Evolutionary conservation across 1,284 basidiomycete genomes (phyloP).

Genomic region (Phenoliferia sp.): DNA sequence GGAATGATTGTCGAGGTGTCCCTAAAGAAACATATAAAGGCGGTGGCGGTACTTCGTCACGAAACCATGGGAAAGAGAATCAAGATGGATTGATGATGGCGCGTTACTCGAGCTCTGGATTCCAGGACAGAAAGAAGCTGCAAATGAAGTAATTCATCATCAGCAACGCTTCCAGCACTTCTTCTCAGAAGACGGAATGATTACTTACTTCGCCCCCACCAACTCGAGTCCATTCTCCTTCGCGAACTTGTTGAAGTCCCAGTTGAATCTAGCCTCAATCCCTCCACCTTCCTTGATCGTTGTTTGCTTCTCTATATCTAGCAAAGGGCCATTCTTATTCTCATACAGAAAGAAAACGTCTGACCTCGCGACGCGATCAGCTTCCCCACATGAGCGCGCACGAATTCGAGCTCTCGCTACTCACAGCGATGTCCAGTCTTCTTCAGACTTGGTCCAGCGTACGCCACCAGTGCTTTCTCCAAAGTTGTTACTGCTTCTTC

Average conservation of each 20-base stretch:
- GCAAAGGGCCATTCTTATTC: neutral
- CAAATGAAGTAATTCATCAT: neutral
- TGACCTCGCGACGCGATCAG: neutral
- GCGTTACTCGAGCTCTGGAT: neutral
- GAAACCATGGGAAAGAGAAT: too few relatives aligned
- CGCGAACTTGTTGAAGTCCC: neutral
- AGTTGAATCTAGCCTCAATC: neutral
- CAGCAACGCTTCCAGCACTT: neutral
- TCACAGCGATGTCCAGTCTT: neutral
- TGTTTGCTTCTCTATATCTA: neutral
- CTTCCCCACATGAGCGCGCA: neutral
- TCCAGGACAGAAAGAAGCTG: neutral
- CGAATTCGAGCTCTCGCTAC: neutral
- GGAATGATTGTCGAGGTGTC: too few relatives aligned
- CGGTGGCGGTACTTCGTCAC: too few relatives aligned
- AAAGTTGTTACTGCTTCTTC: neutral
- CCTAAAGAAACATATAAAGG: too few relatives aligned
- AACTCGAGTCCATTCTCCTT: neutral
- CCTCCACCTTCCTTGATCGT: neutral
- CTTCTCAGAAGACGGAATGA: neutral
- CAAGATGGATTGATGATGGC: too few relatives aligned
- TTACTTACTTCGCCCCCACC: neutral
- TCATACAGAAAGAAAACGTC: neutral
- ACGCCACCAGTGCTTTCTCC: neutral
- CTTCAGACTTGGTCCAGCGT: neutral